Evolutionary conservation across 768 basidiomycete genomes (phyloP), one percentile per base, ranked within the genome.

Genomic region (Panaeolus cyanescens): DNA sequence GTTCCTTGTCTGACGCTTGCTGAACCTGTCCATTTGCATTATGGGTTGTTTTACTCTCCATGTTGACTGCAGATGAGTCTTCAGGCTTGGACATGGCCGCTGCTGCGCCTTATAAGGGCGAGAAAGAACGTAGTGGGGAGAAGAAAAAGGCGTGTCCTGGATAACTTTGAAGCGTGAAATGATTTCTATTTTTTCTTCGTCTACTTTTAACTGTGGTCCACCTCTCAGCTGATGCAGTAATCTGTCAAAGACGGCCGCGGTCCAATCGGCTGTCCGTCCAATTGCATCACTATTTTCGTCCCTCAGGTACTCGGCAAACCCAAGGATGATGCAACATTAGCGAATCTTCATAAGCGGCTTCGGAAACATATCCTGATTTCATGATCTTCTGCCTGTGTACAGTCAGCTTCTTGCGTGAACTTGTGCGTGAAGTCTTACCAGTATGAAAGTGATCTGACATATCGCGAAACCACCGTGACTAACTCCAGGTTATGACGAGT

Each of bases 281-380:
- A 37, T 37, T 37, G 36, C 45, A 28, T 50, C 45, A 28, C 45
- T 28, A 28, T 50, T 50, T 30, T 50, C 25, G 45, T 50, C 45
- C 45, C 45, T 50, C 45, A 50, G 45, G 45, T 50, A 50, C 45
- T 50, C 45, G 45, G 45, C 45, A 50, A 50, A 4, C 8, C 45
- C 45, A 28, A 50, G 45, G 45, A 50, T 50, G 45, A 50, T 50
- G 45, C 45, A 50, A 50, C 25, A 50, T 28, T 25, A 50, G 45
- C 45, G 45, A 50, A 25, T 42, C 45, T 50, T 50, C 45, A 30
- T 50, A 28, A 50, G 45, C 45, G 25, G 45, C 25, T 15, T 28
- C 45, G 45, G 25, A 50, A 13, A 9, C 45, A 28, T 25, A 13
- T 5, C 45, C 45, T 50, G 12, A 28, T 12, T n/a, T n/a, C n/a